Conservation (phyloP, 2,329 filamentous ascomycete species). For the Huntiella moniliformis region DNA sequence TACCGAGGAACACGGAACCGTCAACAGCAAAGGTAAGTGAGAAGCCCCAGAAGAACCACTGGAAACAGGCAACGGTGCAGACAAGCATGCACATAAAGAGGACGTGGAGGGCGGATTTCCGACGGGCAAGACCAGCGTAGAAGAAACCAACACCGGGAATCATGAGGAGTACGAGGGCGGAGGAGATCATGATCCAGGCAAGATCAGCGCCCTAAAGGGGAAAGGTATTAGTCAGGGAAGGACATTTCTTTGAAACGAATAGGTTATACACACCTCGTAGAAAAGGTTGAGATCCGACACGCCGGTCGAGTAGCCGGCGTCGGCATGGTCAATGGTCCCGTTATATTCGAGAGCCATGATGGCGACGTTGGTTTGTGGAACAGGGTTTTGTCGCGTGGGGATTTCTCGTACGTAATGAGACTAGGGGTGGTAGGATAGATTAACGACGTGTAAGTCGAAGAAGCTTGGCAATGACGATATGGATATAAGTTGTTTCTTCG, state of each 20-base stretch:
- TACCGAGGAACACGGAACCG: constrained; percentile 59
- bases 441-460: no score
- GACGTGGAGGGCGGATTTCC: constrained; percentile 74
- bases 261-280: constrained; percentile 44
- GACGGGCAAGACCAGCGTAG: constrained; percentile 74
- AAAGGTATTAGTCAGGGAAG: not conserved
- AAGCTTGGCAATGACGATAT: no score
- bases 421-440: not conserved
- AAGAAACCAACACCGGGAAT: constrained; percentile 89
- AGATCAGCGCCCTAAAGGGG: constrained; percentile 54
- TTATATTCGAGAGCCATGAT: constrained; percentile 27
- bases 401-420: constrained; percentile 4
- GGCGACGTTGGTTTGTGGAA: not conserved
- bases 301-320: constrained; percentile 30
- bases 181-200: constrained; percentile 57
- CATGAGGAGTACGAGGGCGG: constrained; percentile 76
- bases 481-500: no score
- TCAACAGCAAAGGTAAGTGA: constrained; percentile 69
- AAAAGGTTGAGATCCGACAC: constrained; percentile 63
- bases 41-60: constrained; percentile 96
- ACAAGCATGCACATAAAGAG: constrained; percentile 75
- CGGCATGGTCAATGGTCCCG: constrained; percentile 29
- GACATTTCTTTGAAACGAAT: not conserved
- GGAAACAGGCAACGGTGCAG: constrained; percentile 61
- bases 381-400: not conserved